Percentiles rank a stretch among this genome's conserved stretches.
These are phyloP conservation scores for Trichoderma orchidacearum DNA, from an alignment of 495 filamentous ascomycete genomes.

Conservation along the genomic window DNA sequence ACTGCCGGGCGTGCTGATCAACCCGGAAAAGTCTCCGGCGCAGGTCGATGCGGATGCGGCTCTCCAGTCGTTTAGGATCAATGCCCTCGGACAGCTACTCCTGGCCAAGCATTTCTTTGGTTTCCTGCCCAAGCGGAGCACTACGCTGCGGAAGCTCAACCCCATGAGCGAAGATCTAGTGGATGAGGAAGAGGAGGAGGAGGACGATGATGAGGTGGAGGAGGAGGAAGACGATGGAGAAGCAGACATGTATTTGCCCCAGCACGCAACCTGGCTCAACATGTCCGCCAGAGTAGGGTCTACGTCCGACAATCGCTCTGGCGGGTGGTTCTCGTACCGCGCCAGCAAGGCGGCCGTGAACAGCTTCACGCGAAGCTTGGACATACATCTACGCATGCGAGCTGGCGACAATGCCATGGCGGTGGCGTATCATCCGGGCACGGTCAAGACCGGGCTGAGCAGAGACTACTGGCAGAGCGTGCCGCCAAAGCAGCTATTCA, in stretches of 20 bases:
- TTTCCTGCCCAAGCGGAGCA: constrained; percentile 46
- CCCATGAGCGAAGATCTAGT: background rate
- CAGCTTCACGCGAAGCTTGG: constrained; percentile 55
- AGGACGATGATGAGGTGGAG: background rate
- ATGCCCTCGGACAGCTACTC: constrained; percentile 59
- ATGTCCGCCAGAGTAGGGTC: constrained; percentile 70
- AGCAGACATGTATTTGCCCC: constrained; percentile 1
- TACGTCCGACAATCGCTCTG: constrained; percentile 51
- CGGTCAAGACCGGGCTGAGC: constrained; percentile 63
- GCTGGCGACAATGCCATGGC: constrained; percentile 47
- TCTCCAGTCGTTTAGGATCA: constrained; percentile 49
- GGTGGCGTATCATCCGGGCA: constrained; percentile 69
- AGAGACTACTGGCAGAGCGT: constrained; percentile 54
- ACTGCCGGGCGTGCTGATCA: constrained; percentile 52
- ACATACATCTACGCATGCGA: constrained; percentile 44
- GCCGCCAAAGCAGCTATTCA: constrained; percentile 46
- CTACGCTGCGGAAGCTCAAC: background rate
- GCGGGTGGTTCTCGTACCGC: constrained; percentile 69
- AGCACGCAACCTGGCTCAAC: constrained; percentile 47
- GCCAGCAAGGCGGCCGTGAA: constrained; percentile 62
- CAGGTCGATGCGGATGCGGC: constrained; percentile 45
- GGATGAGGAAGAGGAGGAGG: background rate
- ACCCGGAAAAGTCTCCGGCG: constrained; percentile 57
- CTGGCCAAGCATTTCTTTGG: constrained; percentile 59
- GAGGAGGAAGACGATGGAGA: background rate